Conservation (phyloP, 345 rosid genomes). For the Populus deltoides region DNA sequence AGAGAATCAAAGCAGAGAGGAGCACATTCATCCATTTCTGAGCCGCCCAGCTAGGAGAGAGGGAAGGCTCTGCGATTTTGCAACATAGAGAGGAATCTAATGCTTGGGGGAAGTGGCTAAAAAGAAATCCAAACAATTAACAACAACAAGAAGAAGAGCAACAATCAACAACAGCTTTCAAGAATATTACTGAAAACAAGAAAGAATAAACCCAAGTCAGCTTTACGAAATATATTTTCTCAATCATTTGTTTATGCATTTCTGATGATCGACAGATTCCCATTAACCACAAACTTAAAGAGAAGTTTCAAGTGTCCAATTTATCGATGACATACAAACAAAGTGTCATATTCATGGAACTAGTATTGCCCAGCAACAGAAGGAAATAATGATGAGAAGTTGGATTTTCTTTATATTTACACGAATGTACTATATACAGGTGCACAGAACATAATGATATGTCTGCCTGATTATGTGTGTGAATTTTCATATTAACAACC, state of each 20-base stretch:
- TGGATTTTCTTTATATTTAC: not conserved
- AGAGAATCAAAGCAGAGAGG: slow-evolving; percentile 34
- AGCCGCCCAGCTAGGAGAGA: slow-evolving; percentile 26
- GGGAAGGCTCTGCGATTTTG: slow-evolving; percentile 22
- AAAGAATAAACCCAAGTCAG: slow-evolving; percentile 44
- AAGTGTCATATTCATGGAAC: slow-evolving; percentile 6
- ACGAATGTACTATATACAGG: not conserved
- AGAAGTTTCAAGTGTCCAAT: slow-evolving; percentile 21
- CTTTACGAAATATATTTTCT: slow-evolving; percentile 33
- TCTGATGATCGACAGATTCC: slow-evolving; percentile 58
- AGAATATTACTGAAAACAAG: slow-evolving; percentile 57
- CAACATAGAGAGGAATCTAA: slow-evolving; percentile 57
- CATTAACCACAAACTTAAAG: slow-evolving; percentile 40
- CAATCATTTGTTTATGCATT: slow-evolving; percentile 63
- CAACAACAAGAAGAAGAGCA: slow-evolving; percentile 26
- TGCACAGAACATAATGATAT: not conserved
- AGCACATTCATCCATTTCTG: slow-evolving; percentile 37
- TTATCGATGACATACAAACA: slow-evolving; percentile 8
- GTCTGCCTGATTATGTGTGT: not conserved
- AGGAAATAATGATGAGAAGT: slow-evolving; percentile 13
- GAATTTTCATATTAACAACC: slow-evolving; percentile 25
- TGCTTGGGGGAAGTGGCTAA: slow-evolving; percentile 51
- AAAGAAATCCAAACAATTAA: slow-evolving; percentile 23
- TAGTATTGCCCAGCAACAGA: slow-evolving; percentile 8
- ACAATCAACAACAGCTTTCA: slow-evolving; percentile 18